phyloP scores from a whole-genome alignment of 2,329 filamentous ascomycete species.

The Stemphylium vesicarium region DNA sequence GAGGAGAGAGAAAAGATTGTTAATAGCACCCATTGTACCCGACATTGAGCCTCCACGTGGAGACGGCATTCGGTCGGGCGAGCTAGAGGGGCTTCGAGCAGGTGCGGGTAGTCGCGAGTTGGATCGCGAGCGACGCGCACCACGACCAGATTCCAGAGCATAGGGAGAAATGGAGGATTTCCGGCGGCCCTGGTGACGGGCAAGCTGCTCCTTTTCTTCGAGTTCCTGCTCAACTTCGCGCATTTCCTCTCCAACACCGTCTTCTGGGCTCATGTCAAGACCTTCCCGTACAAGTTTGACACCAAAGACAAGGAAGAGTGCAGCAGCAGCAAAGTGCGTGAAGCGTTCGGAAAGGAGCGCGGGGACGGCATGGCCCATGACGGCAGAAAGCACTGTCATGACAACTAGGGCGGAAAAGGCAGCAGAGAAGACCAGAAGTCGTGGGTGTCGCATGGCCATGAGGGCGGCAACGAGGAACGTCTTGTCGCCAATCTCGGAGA shows the following conservation, averaged over 20 bases:
- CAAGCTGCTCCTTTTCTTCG: conserved; percentile 86
- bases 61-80: conserved; percentile 52
- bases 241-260: conserved; percentile 96
- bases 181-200: conserved; percentile 67
- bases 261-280: conserved; percentile 83
- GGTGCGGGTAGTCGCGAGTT: conserved; percentile 80
- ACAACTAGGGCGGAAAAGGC: conserved; percentile 89
- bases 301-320: conserved; percentile 89
- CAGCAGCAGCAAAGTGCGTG: conserved; percentile 84
- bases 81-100: conserved; percentile 76
- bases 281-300: conserved; percentile 84
- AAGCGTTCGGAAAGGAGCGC: conserved; percentile 87
- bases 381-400: conserved; percentile 94
- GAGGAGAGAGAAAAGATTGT: conserved; percentile 85
- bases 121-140: conserved; percentile 71
- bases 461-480: conserved; percentile 96
- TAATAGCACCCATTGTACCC: conserved; percentile 67
- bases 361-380: conserved; percentile 91
- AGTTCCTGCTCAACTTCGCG: conserved; percentile 94
- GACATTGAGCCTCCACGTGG: conserved; percentile 60
- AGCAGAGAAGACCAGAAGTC: conserved; percentile 90
- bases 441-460: conserved; percentile 99
- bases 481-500: conserved; percentile 97
- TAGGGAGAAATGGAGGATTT: conserved; percentile 76
- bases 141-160: conserved; percentile 77